Percentiles rank a stretch among this genome's conserved stretches.
Conservation (phyloP, 2,329 filamentous ascomycete species). For the Teratosphaeria epicoccoides region DNA sequence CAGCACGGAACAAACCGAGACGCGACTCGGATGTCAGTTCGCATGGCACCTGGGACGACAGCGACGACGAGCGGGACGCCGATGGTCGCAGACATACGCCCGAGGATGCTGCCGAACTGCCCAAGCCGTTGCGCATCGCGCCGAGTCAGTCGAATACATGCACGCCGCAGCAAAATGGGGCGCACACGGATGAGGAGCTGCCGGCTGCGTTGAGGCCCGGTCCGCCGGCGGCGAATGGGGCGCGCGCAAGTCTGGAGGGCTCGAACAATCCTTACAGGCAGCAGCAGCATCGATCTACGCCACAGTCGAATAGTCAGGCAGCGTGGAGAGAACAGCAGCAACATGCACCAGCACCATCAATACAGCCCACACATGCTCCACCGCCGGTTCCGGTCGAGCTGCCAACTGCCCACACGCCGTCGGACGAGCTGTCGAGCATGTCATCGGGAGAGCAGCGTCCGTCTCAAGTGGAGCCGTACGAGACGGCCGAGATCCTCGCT, state of each 20-base stretch:
- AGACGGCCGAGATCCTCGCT: conserved; percentile 14
- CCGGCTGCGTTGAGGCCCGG: conserved; percentile 20
- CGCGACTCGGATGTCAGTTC: conserved; percentile 28
- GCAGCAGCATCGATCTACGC: conserved; percentile 13
- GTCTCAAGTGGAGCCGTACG: conserved; percentile 8
- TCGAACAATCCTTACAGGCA: conserved; percentile 35
- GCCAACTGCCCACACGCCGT: conserved; percentile 31
- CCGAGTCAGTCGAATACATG: conserved; percentile 10
- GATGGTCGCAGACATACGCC: conserved; percentile 6
- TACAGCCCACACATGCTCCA: conserved; percentile 10
- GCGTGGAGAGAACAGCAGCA: conserved; percentile 27
- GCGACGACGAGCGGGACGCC: conserved; percentile 5
- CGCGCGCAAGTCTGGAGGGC: conserved; percentile 6
- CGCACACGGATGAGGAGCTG: conserved; percentile 11
- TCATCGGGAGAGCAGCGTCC: conserved; percentile 19
- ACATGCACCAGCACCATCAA: conserved; percentile 13
- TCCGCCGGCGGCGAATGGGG: conserved; percentile 9
- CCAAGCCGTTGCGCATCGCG: conserved; percentile 19
- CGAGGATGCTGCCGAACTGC: conserved; percentile 14
- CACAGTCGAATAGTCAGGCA: conserved; percentile 27
- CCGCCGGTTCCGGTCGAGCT: conserved; percentile 29
- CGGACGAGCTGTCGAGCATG: conserved; percentile 30
- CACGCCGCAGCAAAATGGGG: conserved; percentile 3
- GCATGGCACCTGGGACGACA: conserved; percentile 26
- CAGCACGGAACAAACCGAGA: conserved; percentile 15